phyloP scores from a whole-genome alignment of 179 eudicot genomes.

The Camellia oleifera region DNA sequence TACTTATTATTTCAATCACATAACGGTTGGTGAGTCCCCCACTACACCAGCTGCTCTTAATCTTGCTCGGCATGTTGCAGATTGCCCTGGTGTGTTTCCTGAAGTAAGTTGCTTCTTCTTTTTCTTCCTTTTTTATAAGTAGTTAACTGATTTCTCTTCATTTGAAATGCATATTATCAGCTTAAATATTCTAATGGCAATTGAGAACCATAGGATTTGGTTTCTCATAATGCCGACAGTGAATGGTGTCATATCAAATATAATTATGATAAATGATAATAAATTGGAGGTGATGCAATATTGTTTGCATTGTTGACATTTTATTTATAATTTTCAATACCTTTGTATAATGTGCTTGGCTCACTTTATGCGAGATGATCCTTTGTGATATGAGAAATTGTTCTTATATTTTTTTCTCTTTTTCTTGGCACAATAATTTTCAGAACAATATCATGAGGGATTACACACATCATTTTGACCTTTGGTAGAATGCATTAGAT shows the following conservation, averaged over 20 bases:
- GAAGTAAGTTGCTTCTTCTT: slow-evolving; percentile 57
- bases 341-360: not conserved
- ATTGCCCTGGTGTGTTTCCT: slow-evolving; percentile 80
- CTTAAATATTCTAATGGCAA: not conserved
- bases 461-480: not conserved
- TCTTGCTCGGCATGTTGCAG: slow-evolving; percentile 80
- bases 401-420: not conserved
- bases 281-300: too few species aligned
- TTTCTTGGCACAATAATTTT: not conserved
- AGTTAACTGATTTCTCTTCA: not conserved
- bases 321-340: not conserved
- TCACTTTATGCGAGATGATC: not conserved
- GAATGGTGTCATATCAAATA: not conserved
- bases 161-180: not conserved
- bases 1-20: slow-evolving; percentile 82
- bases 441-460: not conserved
- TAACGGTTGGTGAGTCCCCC: slow-evolving; percentile 89
- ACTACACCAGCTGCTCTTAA: slow-evolving; percentile 73
- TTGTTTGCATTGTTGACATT: not conserved
- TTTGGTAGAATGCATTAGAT: not conserved
- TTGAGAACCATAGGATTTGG: not conserved
- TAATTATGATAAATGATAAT: not conserved
- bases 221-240: slow-evolving; percentile 4
- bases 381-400: not conserved
- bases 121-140: not conserved